A percentile compares a stretch with the other conserved stretches of the same genome.
Conservation (phyloP, 768 basidiomycete species). For the Panellus pusillus region DNA sequence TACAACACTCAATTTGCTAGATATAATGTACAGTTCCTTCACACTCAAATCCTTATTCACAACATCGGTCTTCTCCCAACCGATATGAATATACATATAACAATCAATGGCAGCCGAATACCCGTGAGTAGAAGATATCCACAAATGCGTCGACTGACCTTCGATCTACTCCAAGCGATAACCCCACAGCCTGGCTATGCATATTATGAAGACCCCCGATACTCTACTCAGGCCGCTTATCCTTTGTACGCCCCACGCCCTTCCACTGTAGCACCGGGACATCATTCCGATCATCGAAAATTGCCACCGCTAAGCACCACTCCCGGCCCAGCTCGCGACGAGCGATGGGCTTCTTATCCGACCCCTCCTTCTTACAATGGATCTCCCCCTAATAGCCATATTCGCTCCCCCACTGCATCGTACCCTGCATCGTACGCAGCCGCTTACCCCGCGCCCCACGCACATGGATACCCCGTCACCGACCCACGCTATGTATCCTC, state of each 20-base stretch:
- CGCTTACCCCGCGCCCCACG: slow-evolving; percentile 40
- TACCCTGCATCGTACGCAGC: slow-evolving; percentile 55
- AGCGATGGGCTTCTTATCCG: slow-evolving; percentile 47
- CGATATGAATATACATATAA: slow-evolving; percentile 60
- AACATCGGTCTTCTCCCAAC: slow-evolving; percentile 63
- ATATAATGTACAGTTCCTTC: slow-evolving; percentile 58
- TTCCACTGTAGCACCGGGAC: slow-evolving; percentile 46
- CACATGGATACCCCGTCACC: slow-evolving; percentile 40
- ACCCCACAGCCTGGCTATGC: slow-evolving; percentile 47
- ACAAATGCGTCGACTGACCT: slow-evolving; percentile 36
- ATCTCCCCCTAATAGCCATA: slow-evolving; percentile 38
- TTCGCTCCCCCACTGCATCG: slow-evolving; percentile 65
- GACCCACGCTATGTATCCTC: slow-evolving; percentile 12
- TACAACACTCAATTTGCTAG: slow-evolving; percentile 59
- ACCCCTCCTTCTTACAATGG: slow-evolving; percentile 37
- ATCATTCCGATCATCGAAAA: slow-evolving; percentile 54
- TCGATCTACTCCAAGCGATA: slow-evolving; percentile 24
- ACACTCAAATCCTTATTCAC: slow-evolving; percentile 59
- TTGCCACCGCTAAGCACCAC: slow-evolving; percentile 56
- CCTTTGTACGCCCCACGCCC: slow-evolving; percentile 49
- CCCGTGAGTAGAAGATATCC: slow-evolving; percentile 30
- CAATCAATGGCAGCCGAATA: slow-evolving; percentile 41
- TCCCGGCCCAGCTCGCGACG: slow-evolving; percentile 40
- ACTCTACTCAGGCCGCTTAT: slow-evolving; percentile 46
- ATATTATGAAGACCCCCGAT: slow-evolving; percentile 61